Evolutionary conservation across 352 stramenopile species (phyloP), one percentile per base, ranked within the genome.

Genomic region (Blastocystis sp.): DNA sequence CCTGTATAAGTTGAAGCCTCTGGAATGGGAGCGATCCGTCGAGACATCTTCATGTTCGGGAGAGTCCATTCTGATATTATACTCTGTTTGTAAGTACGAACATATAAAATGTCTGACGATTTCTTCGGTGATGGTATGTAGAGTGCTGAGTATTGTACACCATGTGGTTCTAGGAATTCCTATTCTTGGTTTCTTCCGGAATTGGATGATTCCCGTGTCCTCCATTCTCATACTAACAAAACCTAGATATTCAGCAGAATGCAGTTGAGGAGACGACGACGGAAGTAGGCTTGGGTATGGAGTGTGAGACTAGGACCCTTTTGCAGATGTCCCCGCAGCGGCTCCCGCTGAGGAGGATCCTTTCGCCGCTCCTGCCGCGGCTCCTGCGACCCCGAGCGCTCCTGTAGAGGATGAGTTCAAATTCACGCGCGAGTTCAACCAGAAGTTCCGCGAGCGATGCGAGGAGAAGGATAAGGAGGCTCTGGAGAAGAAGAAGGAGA

Each of bases 41-140:
- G 63, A 49, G 63, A n/a, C 32, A 56, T 51, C 32, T 46, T 29
- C 63, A 75, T 75, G 36, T 75, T 24, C 36, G 36, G 18, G 44
- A 53, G 32, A 24, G 44, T 75, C 16, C 21, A 7, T 49, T 75
- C 63, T 59, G 32, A 59, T 32, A 27, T 56, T 53, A 56, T 9
- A 56, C 48, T 0, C n/a, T 53, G 48, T 32, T 51, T 27, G 36
- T 32, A 64, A 59, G 63, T 46, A 61, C 32, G 34, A 46, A 64
- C 18, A 81, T 54, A 63, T 81, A 81, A 16, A 76, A 85, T 85
- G 75, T 85, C 75, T 61, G 75, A 85, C 54, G 75, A 85, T 85
- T 85, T 85, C 40, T 85, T 85, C 42, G 63, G 34, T 57, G 63
- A 72, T 76, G 75, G 75, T 85, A 85, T 54, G 75, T 85, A 32